Percentiles rank a stretch among this genome's conserved stretches.
Conservation (phyloP, 2,329 filamentous ascomycete genomes). For the Aspergillus fructus region DNA sequence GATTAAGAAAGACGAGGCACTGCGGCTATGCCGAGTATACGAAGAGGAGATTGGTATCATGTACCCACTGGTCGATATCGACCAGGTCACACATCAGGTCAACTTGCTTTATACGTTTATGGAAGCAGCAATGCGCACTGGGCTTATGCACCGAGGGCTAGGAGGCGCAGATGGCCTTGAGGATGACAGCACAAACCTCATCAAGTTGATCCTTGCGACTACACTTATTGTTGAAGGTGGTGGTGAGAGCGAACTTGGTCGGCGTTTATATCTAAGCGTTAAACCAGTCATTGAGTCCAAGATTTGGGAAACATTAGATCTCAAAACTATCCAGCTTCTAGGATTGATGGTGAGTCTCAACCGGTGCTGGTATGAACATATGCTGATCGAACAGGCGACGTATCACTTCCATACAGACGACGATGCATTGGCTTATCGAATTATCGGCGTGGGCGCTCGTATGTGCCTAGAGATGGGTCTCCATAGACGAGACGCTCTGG, state of each 20-base stretch:
- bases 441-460: conserved; percentile 78
- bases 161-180: conserved; percentile 60
- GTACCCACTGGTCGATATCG: conserved; percentile 82
- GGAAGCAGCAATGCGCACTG: conserved; percentile 62
- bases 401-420: conserved; percentile 86
- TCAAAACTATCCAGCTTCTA: conserved; percentile 60
- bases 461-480: conserved; percentile 79
- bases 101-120: conserved; percentile 70
- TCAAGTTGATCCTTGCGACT: conserved; percentile 82
- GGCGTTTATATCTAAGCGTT: conserved; percentile 72
- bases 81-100: conserved; percentile 68
- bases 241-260: conserved; percentile 73
- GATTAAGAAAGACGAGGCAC: conserved; percentile 73
- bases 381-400: conserved; percentile 52
- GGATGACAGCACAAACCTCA: conserved; percentile 65
- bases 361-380: not conserved
- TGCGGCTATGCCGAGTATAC: conserved; percentile 74
- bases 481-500: conserved; percentile 73
- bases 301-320: conserved; percentile 56
- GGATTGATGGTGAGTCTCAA: conserved; percentile 43
- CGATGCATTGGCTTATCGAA: conserved; percentile 80
- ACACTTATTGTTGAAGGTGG: conserved; percentile 75
- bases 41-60: conserved; percentile 90
- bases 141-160: conserved; percentile 55
- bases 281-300: conserved; percentile 68